Conservation (phyloP, 202 grass and related monocot species). For the Panicum hallii region DNA sequence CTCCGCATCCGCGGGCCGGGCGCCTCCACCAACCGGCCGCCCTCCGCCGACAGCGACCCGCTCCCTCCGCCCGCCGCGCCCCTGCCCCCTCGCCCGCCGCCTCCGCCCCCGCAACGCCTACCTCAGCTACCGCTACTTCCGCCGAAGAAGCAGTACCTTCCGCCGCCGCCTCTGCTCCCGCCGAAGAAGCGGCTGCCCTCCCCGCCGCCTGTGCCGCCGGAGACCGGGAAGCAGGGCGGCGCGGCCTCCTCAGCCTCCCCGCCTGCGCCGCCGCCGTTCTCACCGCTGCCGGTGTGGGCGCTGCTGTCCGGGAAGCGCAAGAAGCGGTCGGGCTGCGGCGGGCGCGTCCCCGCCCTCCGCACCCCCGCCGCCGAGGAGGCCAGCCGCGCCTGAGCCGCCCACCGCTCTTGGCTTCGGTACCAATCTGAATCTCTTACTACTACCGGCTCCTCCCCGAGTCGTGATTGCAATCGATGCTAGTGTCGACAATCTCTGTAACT, state of each 20-base stretch:
- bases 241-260: neutral
- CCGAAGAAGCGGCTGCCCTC: neutral
- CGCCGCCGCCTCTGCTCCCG: neutral
- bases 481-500: neutral
- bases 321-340: conserved; percentile 55
- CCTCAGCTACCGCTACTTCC: neutral
- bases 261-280: neutral
- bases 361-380: conserved; percentile 41
- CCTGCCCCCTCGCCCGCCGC: neutral
- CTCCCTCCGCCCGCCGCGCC: neutral
- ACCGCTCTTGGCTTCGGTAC: too few species aligned
- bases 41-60: neutral
- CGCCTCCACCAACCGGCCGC: neutral
- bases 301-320: conserved; percentile 46
- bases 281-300: conserved; percentile 30
- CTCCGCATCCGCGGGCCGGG: conserved; percentile 4
- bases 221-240: neutral
- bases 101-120: neutral
- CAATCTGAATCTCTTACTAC: neutral
- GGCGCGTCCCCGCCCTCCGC: conserved; percentile 43
- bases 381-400: conserved; percentile 17
- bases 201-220: neutral
- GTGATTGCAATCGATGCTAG: neutral
- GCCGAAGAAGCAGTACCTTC: conserved; percentile 2
- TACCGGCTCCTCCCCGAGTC: neutral